A percentile compares a stretch with the other conserved stretches of the same genome.
Conservation (phyloP, 2,329 filamentous ascomycete species). For the Cytospora schulzeri region DNA sequence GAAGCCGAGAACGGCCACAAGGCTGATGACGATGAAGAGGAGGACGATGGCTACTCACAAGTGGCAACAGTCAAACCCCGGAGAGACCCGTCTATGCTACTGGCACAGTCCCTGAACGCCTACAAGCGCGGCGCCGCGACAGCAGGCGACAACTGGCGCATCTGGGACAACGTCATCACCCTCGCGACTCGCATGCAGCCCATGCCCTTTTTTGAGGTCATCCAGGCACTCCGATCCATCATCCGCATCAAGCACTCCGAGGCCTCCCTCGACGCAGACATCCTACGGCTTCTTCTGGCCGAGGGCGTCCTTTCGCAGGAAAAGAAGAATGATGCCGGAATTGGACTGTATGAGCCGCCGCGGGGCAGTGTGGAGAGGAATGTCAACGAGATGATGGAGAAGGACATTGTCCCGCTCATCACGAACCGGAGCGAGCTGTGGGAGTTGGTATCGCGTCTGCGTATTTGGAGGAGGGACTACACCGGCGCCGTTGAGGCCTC, state of each 20-base stretch:
- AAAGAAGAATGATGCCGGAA: conserved; percentile 40
- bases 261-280: conserved; percentile 72
- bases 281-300: conserved; percentile 72
- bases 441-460: conserved; percentile 70
- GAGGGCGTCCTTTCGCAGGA: conserved; percentile 60
- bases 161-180: conserved; percentile 96
- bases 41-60: conserved; percentile 30
- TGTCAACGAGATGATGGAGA: conserved; percentile 73
- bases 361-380: conserved; percentile 64
- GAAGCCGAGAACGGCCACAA: conserved; percentile 29
- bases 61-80: conserved; percentile 24
- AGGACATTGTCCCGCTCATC: conserved; percentile 77
- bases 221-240: conserved; percentile 73
- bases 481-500: conserved; percentile 76
- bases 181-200: conserved; percentile 78
- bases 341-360: conserved; percentile 43
- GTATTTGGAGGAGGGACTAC: conserved; percentile 73
- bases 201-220: conserved; percentile 72
- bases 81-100: conserved; percentile 60
- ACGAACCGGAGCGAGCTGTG: conserved; percentile 78
- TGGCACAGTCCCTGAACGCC: conserved; percentile 76
- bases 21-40: conserved; percentile 36
- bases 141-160: conserved; percentile 84
- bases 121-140: conserved; percentile 85
- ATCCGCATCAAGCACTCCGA: conserved; percentile 79